Evolutionary conservation across 139 green algal species (phyloP), one percentile per base, ranked within the genome.

Genomic region (Volvox reticuliferus): DNA sequence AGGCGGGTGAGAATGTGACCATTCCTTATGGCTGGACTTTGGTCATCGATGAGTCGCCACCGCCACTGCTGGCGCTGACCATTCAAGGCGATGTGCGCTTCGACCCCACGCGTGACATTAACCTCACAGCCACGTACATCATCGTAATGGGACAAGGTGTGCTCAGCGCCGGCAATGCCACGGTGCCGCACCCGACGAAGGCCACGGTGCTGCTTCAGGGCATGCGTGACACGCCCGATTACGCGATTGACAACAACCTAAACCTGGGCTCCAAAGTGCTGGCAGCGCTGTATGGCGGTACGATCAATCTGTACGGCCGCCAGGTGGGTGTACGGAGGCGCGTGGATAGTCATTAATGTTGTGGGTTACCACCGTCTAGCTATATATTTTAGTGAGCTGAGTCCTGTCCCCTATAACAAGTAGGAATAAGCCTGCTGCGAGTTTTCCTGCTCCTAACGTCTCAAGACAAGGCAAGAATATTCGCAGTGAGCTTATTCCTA

Each of bases 11-110:
- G 1, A 88, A 92, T 82, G 83, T 91, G 18, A 92, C 79, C 26
- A 75, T 92, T 5, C 89, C 92, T 1, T 88, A 67, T 22, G 91
- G 93, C 65, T 95, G 91, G 93, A 68, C 86, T 84, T 88, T 94
- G 9, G 81, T 92, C 36, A 87, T 94, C 17, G 91, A 92, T 35
- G 87, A 82, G 78, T 81, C 75, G 24, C 77, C 91, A 12, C 84
- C 91, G 28, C n/a, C 71, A 9, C 63, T 95, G 13, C 35, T 28
- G 1, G 18, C 50, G 2, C 37, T 92, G 2, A 24, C 86, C 0
- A 87, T 95, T 20, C 89, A 93, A 80, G 92, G 91, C 86, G 89
- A 81, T 37, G 82, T 92, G 9, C 88, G 76, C 0, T 91, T 92
- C 77, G 79, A 84, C 24, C 35, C 61, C 75, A 86, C 79, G 2